Percentiles rank a stretch among this genome's conserved stretches.
phyloP scores from a whole-genome alignment of 495 filamentous ascomycete species.

The Amniculicola lignicola region DNA sequence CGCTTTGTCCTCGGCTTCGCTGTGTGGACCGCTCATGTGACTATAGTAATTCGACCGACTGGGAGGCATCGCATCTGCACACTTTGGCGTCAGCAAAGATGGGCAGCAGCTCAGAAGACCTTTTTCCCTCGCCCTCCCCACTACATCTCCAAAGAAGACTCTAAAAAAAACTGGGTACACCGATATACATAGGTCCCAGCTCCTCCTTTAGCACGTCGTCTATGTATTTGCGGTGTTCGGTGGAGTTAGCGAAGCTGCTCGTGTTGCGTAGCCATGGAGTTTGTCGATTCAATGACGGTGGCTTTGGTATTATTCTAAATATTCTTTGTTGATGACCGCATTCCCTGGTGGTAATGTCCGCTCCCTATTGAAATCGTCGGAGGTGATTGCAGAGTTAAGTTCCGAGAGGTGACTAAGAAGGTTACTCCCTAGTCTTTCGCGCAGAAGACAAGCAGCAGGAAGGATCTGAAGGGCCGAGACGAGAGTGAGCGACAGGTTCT shows the following conservation, averaged over 20 bases:
- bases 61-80: no score
- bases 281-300: constrained; percentile 41
- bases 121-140: constrained; percentile 23
- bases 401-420: constrained; percentile 9
- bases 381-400: constrained; percentile 33
- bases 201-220: constrained; percentile 44
- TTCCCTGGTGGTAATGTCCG: constrained; percentile 39
- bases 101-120: no score
- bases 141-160: constrained; percentile 36
- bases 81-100: no score
- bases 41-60: no score
- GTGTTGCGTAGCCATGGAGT: constrained; percentile 46
- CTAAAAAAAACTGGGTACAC: constrained; percentile 40
- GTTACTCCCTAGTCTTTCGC: neutral
- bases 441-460: constrained; percentile 10
- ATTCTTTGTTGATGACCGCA: constrained; percentile 11
- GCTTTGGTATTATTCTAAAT: no score
- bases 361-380: constrained; percentile 40
- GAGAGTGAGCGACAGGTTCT: constrained; percentile 1
- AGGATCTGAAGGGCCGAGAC: constrained; percentile 1
- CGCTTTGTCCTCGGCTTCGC: constrained; percentile 22
- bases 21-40: constrained; percentile 14
- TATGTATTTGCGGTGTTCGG: no score
- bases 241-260: constrained; percentile 45
- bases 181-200: constrained; percentile 40